Evolutionary conservation across 305 asterid genomes (phyloP), one percentile per base, ranked within the genome.

Genomic region (Fraxinus angustifolia): DNA sequence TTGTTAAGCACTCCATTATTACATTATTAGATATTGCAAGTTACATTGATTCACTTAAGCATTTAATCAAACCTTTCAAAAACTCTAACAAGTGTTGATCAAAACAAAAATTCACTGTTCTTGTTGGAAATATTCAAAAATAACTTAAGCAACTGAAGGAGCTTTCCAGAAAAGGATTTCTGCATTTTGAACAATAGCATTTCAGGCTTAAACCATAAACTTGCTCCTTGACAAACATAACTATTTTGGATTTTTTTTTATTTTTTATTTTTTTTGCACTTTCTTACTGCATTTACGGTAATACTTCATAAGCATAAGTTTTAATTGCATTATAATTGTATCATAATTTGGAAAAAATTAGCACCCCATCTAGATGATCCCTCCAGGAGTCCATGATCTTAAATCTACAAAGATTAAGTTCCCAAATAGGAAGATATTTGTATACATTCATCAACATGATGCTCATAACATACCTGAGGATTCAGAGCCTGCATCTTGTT

Each of bases 381-480:
- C 38, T 68, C 40, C 30, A 68, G 74, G 38, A 68, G 74, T 68
- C 74, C 17, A 28, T 62, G 72, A 14, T 45, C 16, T 76, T 40
- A 50, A 67, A 76, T 70, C 67, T 36, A 81, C 12, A 35, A 26
- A 11, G 36, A 26, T 4, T 28, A 68, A 68, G 14, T 70, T 73
- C 53, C 53, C 35, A 31, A 40, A 68, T 77, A 38, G 40, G 75
- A 80, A 19, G 23, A 86, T 48, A 42, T 14, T 67, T 80, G 42
- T 60, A 77, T 81, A 76, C 21, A 53, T 75, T 30, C 33, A n/a
- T 74, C 23, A 76, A 31, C 16, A 38, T 34, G 35, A 80, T 80
- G 78, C 26, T 26, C 77, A 83, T 19, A 82, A 38, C 81, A 53
- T 87, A 95, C 99, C 99, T 96, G 99, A 73, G 99, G 99, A 87